Evolutionary conservation across 169 alveolate species (phyloP).

Genomic region (Plasmodium fragile): DNA sequence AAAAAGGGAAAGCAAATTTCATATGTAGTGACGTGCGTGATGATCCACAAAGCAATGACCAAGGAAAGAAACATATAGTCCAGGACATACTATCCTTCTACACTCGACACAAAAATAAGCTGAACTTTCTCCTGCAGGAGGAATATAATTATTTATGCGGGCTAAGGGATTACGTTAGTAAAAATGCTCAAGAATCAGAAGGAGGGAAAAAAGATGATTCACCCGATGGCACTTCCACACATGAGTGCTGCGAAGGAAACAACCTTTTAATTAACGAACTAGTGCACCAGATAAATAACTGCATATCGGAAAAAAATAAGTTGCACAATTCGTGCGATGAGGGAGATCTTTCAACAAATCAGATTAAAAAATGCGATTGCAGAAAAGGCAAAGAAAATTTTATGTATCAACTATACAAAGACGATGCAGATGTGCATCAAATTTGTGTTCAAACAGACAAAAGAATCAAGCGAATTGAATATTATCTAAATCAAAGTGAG

Average conservation of each 20-base stretch:
- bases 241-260: neutral
- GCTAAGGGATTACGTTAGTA: slow-evolving; percentile 4
- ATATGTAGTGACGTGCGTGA: neutral
- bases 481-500: slow-evolving; percentile 8
- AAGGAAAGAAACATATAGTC: neutral
- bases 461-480: slow-evolving; percentile 23
- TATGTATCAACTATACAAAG: slow-evolving; percentile 6
- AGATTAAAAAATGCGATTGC: neutral
- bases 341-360: neutral
- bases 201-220: neutral
- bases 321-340: slow-evolving; percentile 10
- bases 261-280: slow-evolving; percentile 5
- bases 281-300: slow-evolving; percentile 1
- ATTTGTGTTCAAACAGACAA: slow-evolving; percentile 28
- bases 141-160: slow-evolving; percentile 42
- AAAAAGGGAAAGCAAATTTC: neutral
- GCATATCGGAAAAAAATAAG: neutral
- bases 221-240: neutral
- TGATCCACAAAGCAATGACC: neutral
- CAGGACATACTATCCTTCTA: slow-evolving; percentile 35
- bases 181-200: neutral
- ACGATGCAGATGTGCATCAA: slow-evolving; percentile 2
- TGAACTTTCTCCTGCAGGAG: slow-evolving; percentile 29
- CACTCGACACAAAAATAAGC: slow-evolving; percentile 16
- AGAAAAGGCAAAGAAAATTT: neutral